phyloP scores from a whole-genome alignment of 2,329 filamentous ascomycete genomes.

The Neospermospora avenae region DNA sequence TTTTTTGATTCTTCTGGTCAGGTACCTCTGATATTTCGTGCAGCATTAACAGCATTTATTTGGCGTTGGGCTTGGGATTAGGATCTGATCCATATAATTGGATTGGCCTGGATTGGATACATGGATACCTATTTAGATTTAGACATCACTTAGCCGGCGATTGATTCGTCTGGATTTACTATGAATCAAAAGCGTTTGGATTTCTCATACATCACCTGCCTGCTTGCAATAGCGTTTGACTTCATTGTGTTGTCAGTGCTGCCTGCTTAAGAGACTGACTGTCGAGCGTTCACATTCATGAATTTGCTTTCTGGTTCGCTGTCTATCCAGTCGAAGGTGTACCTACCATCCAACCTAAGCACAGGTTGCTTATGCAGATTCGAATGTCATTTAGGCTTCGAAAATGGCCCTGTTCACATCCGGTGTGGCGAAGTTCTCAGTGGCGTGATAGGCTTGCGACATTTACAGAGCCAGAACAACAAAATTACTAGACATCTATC shows the following conservation, averaged over 20 bases:
- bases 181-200: neutral
- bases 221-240: neutral
- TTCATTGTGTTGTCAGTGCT: neutral
- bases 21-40: neutral
- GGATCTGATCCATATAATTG: neutral
- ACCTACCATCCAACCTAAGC: neutral
- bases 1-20: neutral
- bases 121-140: conserved; percentile 9
- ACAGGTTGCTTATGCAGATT: too few relatives aligned
- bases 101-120: too few relatives aligned
- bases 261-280: neutral
- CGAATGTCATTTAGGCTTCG: too few relatives aligned
- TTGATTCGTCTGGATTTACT: conserved; percentile 14
- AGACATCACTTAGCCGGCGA: conserved; percentile 6
- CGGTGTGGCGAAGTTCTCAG: too few relatives aligned
- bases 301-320: neutral
- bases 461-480: too few relatives aligned
- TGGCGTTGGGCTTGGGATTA: conserved; percentile 6
- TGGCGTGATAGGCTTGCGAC: too few relatives aligned
- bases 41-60: neutral
- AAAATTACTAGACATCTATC: too few relatives aligned
- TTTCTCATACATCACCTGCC: neutral
- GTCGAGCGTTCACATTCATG: neutral
- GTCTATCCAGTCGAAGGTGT: neutral
- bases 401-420: too few relatives aligned